phyloP scores from a whole-genome alignment of 805 yeast species.

The Wickerhamiella cacticola region DNA sequence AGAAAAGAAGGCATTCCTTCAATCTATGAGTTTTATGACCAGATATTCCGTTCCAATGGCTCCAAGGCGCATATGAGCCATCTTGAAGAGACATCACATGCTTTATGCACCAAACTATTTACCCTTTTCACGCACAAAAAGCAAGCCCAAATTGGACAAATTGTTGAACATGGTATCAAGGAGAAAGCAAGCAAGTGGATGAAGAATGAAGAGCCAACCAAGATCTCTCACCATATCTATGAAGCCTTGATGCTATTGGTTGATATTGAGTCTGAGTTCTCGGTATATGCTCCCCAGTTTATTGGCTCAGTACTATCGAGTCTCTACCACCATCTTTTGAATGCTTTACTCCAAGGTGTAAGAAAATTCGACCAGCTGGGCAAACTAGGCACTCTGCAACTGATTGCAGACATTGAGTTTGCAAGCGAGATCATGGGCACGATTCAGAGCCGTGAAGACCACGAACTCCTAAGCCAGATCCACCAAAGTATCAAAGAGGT shows the following conservation, averaged over 20 bases:
- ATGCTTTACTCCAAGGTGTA: slow-evolving; percentile 31
- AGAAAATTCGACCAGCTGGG: slow-evolving; percentile 38
- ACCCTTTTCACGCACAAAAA: slow-evolving; percentile 37
- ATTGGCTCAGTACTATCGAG: slow-evolving; percentile 37
- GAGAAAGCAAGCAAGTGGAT: slow-evolving; percentile 23
- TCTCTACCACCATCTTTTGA: slow-evolving; percentile 33
- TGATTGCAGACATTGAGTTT: slow-evolving; percentile 43
- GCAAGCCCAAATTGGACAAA: slow-evolving; percentile 42
- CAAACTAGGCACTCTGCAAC: slow-evolving; percentile 39
- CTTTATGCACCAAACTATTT: slow-evolving; percentile 36
- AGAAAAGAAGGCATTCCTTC: slow-evolving; percentile 37
- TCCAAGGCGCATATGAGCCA: neutral
- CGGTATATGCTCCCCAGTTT: slow-evolving; percentile 37
- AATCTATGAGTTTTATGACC: slow-evolving; percentile 23
- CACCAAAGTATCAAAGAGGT: neutral
- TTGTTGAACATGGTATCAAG: slow-evolving; percentile 29
- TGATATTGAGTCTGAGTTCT: slow-evolving; percentile 41
- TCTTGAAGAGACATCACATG: slow-evolving; percentile 28
- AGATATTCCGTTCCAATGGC: slow-evolving; percentile 7
- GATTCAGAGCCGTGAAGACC: slow-evolving; percentile 17
- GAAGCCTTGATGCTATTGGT: slow-evolving; percentile 40
- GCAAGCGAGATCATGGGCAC: slow-evolving; percentile 31
- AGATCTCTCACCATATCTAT: slow-evolving; percentile 35
- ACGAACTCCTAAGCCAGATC: neutral
- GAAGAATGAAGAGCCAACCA: slow-evolving; percentile 31